phyloP scores from a whole-genome alignment of 1,284 basidiomycete species.

The Cystobasidium pallidum region DNA sequence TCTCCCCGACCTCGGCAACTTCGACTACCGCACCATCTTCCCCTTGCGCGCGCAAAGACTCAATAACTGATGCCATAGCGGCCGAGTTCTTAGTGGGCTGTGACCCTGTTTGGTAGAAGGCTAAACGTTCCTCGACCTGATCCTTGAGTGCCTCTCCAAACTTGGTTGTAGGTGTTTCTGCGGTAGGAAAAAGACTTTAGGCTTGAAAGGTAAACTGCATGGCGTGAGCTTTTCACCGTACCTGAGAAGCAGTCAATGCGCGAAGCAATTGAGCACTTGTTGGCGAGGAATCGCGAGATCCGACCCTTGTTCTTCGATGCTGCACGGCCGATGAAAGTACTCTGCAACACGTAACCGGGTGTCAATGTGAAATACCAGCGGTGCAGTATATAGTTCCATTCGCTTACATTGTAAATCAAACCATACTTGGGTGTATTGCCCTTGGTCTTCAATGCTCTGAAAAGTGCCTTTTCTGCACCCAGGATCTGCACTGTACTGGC shows the following conservation, averaged over 20 bases:
- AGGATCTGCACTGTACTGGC: constrained; percentile 98
- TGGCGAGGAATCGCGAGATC: constrained; percentile 95
- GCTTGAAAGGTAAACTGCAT: background rate
- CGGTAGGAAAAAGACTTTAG: background rate
- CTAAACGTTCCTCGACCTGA: constrained; percentile 94
- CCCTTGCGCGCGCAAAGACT: constrained; percentile 41
- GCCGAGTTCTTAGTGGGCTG: constrained; percentile 53
- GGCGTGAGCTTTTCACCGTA: constrained; percentile 56
- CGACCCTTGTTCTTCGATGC: constrained; percentile 95
- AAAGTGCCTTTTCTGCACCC: constrained; percentile 97
- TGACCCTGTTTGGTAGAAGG: constrained; percentile 75
- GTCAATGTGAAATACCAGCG: background rate
- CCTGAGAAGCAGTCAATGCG: constrained; percentile 97
- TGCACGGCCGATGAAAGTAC: constrained; percentile 90
- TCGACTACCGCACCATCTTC: constrained; percentile 45
- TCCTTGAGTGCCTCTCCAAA: constrained; percentile 91
- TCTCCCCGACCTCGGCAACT: constrained; percentile 44
- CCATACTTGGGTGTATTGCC: constrained; percentile 99
- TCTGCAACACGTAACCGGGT: constrained; percentile 32
- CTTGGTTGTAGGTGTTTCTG: constrained; percentile 74
- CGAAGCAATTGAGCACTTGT: constrained; percentile 98
- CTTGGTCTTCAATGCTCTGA: constrained; percentile 97
- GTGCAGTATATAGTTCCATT: constrained; percentile 2
- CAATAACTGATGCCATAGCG: constrained; percentile 44
- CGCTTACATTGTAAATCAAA: constrained; percentile 85